Evolutionary conservation across 208 protist species (phyloP).

Genomic region (Leishmania gerbilli): DNA sequence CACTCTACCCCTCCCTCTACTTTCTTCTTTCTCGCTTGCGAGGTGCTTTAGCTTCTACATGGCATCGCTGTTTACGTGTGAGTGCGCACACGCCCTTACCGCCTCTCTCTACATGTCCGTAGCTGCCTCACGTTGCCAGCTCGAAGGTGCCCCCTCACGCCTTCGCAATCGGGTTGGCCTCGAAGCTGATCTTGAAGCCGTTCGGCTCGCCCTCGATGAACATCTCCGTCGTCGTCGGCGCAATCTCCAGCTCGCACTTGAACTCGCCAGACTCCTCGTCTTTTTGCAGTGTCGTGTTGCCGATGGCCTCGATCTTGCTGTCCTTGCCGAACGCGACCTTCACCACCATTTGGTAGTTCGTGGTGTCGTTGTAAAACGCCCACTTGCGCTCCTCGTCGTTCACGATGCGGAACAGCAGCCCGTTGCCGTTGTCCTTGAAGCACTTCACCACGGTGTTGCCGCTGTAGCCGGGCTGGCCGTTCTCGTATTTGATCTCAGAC

Average conservation of each 20-base stretch:
- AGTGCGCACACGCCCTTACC: neutral
- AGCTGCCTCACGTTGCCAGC: neutral
- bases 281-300: constrained; percentile 56
- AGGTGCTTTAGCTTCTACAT: neutral
- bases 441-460: constrained; percentile 67
- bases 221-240: constrained; percentile 63
- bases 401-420: constrained; percentile 81
- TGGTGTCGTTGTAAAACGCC: constrained; percentile 89
- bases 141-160: constrained; percentile 4
- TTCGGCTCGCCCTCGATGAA: constrained; percentile 80
- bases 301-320: constrained; percentile 60
- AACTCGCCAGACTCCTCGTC: constrained; percentile 57
- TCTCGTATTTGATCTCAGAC: constrained; percentile 64
- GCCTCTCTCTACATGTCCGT: neutral
- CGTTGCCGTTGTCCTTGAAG: constrained; percentile 85
- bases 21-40: neutral
- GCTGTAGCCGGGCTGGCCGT: constrained; percentile 59
- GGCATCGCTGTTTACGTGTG: neutral
- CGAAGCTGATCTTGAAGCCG: constrained; percentile 83
- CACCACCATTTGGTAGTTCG: constrained; percentile 74
- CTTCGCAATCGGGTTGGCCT: constrained; percentile 64
- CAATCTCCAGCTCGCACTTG: constrained; percentile 62
- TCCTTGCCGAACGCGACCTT: constrained; percentile 78
- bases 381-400: constrained; percentile 78
- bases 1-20: neutral